Evolutionary conservation across 305 asterid genomes (phyloP).

Genomic region (Ruellia speciosa): DNA sequence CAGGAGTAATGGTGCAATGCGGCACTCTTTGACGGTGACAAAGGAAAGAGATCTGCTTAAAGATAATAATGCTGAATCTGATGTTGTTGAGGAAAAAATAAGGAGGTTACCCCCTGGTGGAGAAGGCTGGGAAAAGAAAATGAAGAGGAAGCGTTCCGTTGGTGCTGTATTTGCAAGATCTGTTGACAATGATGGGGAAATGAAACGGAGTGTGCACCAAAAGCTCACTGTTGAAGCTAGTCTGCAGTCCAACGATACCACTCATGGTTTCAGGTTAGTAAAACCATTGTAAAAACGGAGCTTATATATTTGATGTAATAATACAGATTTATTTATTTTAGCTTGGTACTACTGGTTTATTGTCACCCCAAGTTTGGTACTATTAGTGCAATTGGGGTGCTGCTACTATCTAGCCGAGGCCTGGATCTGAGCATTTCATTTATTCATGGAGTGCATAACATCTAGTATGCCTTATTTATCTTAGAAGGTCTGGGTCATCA

Average conservation of each 20-base stretch:
- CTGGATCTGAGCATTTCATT: too few relatives aligned
- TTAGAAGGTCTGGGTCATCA: too few relatives aligned
- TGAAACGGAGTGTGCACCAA: constrained; percentile 55
- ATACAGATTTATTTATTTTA: constrained; percentile 4
- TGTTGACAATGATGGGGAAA: constrained; percentile 59
- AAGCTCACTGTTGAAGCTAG: constrained; percentile 63
- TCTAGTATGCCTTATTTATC: too few relatives aligned
- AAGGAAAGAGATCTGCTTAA: constrained; percentile 70
- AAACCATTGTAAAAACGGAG: neutral
- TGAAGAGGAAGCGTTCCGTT: constrained; percentile 94
- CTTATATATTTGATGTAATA: too few relatives aligned
- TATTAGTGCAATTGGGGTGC: too few relatives aligned
- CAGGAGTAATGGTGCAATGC: constrained; percentile 48
- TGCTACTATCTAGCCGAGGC: too few relatives aligned
- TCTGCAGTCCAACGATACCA: constrained; percentile 55
- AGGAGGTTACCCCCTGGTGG: constrained; percentile 88
- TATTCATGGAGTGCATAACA: too few relatives aligned
- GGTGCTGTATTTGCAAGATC: constrained; percentile 74
- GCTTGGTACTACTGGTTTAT: neutral
- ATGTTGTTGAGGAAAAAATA: constrained; percentile 66
- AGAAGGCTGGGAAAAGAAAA: constrained; percentile 94
- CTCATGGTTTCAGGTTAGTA: constrained; percentile 62
- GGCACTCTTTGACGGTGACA: constrained; percentile 51
- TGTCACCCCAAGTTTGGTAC: neutral
- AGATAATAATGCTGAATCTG: constrained; percentile 55